A percentile compares a stretch with the other conserved stretches of the same genome.
These are phyloP conservation scores for Pyrus bretschneideri DNA, from an alignment of 306 rosid genomes.

Conservation along the genomic window DNA sequence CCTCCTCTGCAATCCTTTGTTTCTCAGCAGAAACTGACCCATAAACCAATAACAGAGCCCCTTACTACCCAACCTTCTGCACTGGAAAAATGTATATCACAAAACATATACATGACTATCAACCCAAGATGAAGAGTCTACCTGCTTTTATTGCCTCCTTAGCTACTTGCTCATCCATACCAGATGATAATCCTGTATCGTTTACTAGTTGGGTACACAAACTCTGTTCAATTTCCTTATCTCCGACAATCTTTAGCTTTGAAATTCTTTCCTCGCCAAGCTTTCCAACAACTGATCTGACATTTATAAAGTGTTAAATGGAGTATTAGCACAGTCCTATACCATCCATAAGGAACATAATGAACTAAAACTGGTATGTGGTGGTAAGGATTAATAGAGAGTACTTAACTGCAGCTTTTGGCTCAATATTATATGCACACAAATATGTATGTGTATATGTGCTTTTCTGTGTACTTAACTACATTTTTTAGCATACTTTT, in stretches of 20 bases:
- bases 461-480: background rate
- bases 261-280: slow-evolving; percentile 63
- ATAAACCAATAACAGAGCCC: slow-evolving; percentile 29
- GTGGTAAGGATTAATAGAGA: too few relatives aligned
- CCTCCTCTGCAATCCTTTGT: slow-evolving; percentile 83
- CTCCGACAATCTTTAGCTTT: slow-evolving; percentile 61
- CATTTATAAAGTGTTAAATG: slow-evolving; percentile 12
- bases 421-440: too few relatives aligned
- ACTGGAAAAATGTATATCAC: slow-evolving; percentile 16
- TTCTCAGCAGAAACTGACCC: slow-evolving; percentile 70
- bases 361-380: too few relatives aligned
- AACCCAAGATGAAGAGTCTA: slow-evolving; percentile 21
- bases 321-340: slow-evolving; percentile 25
- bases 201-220: slow-evolving; percentile 50
- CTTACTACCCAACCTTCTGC: slow-evolving; percentile 23
- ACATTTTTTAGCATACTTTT: background rate
- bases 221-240: slow-evolving; percentile 72
- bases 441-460: too few relatives aligned
- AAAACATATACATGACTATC: slow-evolving; percentile 16
- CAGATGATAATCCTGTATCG: slow-evolving; percentile 44
- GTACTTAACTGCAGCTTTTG: too few relatives aligned
- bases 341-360: background rate
- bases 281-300: slow-evolving; percentile 61
- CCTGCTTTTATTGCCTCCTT: slow-evolving; percentile 81
- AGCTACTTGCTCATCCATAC: slow-evolving; percentile 64